Evolutionary conservation across 352 stramenopile species (phyloP).

Genomic region (Phytophthora uliginosa): DNA sequence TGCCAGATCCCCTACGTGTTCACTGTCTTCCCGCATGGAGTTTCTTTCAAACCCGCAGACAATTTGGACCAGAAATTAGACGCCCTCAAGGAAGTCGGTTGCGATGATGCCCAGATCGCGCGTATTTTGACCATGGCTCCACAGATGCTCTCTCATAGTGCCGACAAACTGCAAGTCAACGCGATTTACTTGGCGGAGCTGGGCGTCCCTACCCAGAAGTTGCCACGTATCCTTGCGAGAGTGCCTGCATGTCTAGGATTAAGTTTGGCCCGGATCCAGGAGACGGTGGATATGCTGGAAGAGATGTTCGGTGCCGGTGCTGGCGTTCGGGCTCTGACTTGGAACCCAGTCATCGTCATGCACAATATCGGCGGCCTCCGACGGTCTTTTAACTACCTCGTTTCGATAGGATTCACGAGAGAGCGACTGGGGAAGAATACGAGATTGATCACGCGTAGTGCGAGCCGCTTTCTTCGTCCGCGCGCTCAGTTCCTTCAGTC

Average conservation of each 20-base stretch:
- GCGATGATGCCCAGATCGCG: constrained; percentile 45
- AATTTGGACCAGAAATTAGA: constrained; percentile 62
- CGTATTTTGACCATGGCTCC: constrained; percentile 53
- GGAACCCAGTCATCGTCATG: constrained; percentile 61
- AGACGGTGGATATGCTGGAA: constrained; percentile 53
- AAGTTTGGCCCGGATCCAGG: constrained; percentile 44
- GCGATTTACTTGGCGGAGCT: constrained; percentile 38
- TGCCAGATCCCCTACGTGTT: constrained; percentile 67
- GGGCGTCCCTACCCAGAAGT: constrained; percentile 38
- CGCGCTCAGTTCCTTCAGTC: constrained; percentile 56
- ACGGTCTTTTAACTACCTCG: constrained; percentile 51
- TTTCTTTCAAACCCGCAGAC: constrained; percentile 39
- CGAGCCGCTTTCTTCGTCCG: constrained; percentile 49
- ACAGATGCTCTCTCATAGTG: constrained; percentile 49
- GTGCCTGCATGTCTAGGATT: constrained; percentile 57
- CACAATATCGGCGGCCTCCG: constrained; percentile 52
- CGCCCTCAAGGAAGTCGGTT: constrained; percentile 44
- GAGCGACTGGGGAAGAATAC: constrained; percentile 43
- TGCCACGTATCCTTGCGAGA: constrained; percentile 45
- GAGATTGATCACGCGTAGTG: constrained; percentile 51
- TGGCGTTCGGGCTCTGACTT: constrained; percentile 29
- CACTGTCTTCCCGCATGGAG: constrained; percentile 53
- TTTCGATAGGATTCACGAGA: constrained; percentile 40
- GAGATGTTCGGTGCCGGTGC: constrained; percentile 48
- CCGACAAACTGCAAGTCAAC: constrained; percentile 48